phyloP scores from a whole-genome alignment of 176 grass and related monocot species.

The Aechmea fasciata region DNA sequence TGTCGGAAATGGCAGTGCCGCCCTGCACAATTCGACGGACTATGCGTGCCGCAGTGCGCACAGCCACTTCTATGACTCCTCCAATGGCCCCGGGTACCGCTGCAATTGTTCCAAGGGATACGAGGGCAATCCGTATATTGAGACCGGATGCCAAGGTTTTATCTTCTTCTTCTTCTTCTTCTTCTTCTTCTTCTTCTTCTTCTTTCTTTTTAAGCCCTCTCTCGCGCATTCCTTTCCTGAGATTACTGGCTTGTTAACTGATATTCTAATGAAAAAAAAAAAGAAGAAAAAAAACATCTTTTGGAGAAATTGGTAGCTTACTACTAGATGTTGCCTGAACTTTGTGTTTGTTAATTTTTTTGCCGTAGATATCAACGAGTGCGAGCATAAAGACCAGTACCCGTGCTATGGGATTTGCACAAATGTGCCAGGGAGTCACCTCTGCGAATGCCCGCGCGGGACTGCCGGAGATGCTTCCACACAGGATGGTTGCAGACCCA shows the following conservation, averaged over 20 bases:
- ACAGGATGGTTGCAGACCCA: constrained; percentile 34
- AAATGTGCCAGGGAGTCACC: constrained; percentile 22
- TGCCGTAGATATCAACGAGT: constrained; percentile 58
- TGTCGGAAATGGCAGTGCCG: constrained; percentile 21
- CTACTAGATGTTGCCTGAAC: not conserved
- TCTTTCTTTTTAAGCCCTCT: not conserved
- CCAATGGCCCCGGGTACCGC: constrained; percentile 28
- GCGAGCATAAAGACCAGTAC: constrained; percentile 2
- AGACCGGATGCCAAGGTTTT: constrained; percentile 41
- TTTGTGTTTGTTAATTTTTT: not conserved
- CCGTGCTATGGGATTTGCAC: constrained; percentile 36
- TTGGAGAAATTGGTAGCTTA: not conserved
- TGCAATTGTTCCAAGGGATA: constrained; percentile 43
- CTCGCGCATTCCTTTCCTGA: not conserved
- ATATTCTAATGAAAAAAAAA: not conserved
- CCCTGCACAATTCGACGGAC: constrained; percentile 11
- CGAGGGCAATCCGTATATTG: constrained; percentile 53
- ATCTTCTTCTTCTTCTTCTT: not conserved
- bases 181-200: not conserved
- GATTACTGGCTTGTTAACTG: not conserved
- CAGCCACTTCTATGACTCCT: constrained; percentile 16
- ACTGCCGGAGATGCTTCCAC: constrained; percentile 13
- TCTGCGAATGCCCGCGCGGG: constrained; percentile 31
- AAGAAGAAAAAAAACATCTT: not conserved
- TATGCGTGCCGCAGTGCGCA: constrained; percentile 30